A percentile compares a stretch with the other conserved stretches of the same genome.
Conservation (phyloP, 495 filamentous ascomycete species). For the Pseudoneurospora amorphoporcata region DNA sequence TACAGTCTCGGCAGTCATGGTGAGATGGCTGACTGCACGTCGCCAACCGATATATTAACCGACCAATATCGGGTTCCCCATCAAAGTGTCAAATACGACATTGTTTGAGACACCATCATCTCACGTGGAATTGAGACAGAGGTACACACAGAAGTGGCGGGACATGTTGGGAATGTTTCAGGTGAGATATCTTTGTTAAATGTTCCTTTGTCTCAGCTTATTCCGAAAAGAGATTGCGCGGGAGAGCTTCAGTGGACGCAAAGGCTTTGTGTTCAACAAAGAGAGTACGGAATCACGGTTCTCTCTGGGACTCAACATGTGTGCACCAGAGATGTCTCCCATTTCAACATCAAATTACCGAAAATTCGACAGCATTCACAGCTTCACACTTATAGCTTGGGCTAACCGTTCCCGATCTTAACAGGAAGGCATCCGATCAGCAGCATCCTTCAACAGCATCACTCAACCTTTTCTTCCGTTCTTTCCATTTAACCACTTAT, state of each 20-base stretch:
- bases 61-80: background rate
- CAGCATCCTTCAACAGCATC: background rate
- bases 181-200: background rate
- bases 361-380: background rate
- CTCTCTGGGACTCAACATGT: background rate
- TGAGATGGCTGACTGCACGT: background rate
- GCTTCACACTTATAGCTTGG: background rate
- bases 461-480: background rate
- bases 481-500: background rate
- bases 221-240: background rate
- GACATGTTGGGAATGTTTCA: background rate
- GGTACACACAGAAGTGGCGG: background rate
- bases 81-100: background rate
- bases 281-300: background rate
- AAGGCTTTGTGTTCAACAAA: background rate
- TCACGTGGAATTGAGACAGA: background rate
- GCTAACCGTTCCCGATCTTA: background rate
- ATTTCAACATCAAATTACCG: background rate
- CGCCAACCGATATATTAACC: background rate
- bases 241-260: background rate
- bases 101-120: background rate
- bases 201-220: background rate
- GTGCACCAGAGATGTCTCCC: background rate
- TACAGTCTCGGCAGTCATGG: background rate
- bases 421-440: background rate